Percentiles rank a stretch among this genome's conserved stretches.
phyloP scores from a whole-genome alignment of 208 protist species.

The Trypanosoma boissoni region DNA sequence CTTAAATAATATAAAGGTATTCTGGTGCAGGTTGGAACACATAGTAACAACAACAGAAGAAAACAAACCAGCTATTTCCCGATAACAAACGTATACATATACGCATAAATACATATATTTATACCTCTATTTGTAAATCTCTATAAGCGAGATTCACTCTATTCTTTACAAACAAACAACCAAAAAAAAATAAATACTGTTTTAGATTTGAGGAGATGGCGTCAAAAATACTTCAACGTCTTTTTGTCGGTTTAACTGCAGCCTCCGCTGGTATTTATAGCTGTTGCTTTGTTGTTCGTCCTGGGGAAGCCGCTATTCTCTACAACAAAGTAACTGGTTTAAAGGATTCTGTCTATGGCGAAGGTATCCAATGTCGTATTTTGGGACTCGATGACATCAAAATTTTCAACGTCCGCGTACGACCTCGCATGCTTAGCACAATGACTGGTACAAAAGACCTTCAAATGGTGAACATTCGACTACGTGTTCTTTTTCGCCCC shows the following conservation, averaged over 20 bases:
- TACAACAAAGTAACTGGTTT: constrained; percentile 91
- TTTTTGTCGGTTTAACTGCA: constrained; percentile 56
- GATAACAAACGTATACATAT: no score
- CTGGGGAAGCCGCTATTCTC: constrained; percentile 87
- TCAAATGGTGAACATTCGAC: constrained; percentile 92
- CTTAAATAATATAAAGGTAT: neutral
- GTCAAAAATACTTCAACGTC: constrained; percentile 60
- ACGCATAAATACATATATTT: no score
- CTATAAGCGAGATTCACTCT: neutral
- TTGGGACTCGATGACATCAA: constrained; percentile 95
- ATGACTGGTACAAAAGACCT: constrained; percentile 93
- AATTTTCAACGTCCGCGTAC: constrained; percentile 95
- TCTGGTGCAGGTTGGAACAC: no score
- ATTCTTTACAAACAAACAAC: neutral
- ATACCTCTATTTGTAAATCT: no score
- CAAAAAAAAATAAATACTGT: neutral
- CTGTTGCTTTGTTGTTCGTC: constrained; percentile 91
- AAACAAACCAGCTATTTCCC: no score
- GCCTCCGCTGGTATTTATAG: constrained; percentile 79
- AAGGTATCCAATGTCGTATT: constrained; percentile 90
- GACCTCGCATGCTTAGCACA: constrained; percentile 86
- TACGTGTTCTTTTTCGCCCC: constrained; percentile 90
- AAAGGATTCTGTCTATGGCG: constrained; percentile 85
- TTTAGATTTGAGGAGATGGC: constrained; percentile 21
- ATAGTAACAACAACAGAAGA: no score